Conservation (phyloP, 805 yeast species). For the Zygosaccharomyces bisporus region DNA sequence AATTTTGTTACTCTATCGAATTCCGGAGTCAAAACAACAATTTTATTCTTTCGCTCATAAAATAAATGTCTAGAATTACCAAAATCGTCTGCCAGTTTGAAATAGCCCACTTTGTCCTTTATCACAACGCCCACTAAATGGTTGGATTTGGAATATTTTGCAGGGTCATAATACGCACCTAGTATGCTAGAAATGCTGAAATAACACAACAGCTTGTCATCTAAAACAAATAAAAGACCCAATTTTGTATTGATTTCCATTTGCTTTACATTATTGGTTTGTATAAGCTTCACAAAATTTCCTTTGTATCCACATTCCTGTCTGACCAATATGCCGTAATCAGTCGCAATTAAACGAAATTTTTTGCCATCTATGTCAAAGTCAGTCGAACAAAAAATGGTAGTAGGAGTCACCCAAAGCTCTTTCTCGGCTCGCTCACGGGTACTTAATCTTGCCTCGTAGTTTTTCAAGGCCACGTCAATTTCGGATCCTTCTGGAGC, state of each 20-base stretch:
- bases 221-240: slow-evolving; percentile 53
- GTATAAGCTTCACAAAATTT: slow-evolving; percentile 20
- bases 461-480: slow-evolving; percentile 39
- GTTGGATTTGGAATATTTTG: slow-evolving; percentile 33
- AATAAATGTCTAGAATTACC: slow-evolving; percentile 53
- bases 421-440: slow-evolving; percentile 22
- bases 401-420: slow-evolving; percentile 34
- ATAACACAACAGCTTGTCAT: slow-evolving; percentile 56
- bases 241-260: slow-evolving; percentile 49
- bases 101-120: slow-evolving; percentile 54
- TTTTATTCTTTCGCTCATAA: slow-evolving; percentile 50
- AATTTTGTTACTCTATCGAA: slow-evolving; percentile 33
- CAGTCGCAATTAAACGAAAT: slow-evolving; percentile 56
- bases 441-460: slow-evolving; percentile 20
- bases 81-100: slow-evolving; percentile 66
- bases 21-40: slow-evolving; percentile 41
- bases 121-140: slow-evolving; percentile 47
- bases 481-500: slow-evolving; percentile 52
- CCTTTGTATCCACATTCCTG: slow-evolving; percentile 12
- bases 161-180: slow-evolving; percentile 49
- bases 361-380: slow-evolving; percentile 45
- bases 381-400: slow-evolving; percentile 42
- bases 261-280: slow-evolving; percentile 50
- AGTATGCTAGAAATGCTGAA: slow-evolving; percentile 60
- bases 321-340: slow-evolving; percentile 57